Percentiles rank a stretch among this genome's conserved stretches.
Conservation (phyloP, 495 filamentous ascomycete genomes). For the Aspergillus hancockii region DNA sequence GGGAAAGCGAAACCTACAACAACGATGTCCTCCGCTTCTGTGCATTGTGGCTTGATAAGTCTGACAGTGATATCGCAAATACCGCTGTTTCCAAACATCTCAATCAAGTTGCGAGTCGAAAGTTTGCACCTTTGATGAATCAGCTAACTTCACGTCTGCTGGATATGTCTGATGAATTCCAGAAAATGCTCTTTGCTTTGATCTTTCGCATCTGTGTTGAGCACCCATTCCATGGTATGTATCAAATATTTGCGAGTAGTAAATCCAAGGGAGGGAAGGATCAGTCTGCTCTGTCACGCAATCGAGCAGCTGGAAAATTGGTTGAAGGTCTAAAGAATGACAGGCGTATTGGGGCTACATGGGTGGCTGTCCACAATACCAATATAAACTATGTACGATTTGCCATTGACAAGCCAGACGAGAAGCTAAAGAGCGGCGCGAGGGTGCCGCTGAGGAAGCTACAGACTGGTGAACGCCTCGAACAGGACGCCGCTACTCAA, state of each 20-base stretch:
- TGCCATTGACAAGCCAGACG: slow-evolving; percentile 61
- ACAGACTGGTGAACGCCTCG: slow-evolving; percentile 54
- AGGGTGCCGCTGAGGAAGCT: slow-evolving; percentile 63
- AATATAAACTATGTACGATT: slow-evolving; percentile 74
- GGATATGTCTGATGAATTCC: slow-evolving; percentile 67
- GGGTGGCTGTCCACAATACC: slow-evolving; percentile 68
- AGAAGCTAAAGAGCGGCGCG: slow-evolving; percentile 66
- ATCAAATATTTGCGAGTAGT: slow-evolving; percentile 84
- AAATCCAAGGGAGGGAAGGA: slow-evolving; percentile 69
- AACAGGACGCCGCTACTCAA: slow-evolving; percentile 54
- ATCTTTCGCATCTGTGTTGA: slow-evolving; percentile 82
- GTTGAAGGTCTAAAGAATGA: slow-evolving; percentile 57
- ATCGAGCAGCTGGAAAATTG: slow-evolving; percentile 68
- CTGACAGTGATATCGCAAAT: slow-evolving; percentile 70
- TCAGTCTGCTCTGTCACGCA: slow-evolving; percentile 67
- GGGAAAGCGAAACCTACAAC: slow-evolving; percentile 82
- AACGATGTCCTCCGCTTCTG: slow-evolving; percentile 93
- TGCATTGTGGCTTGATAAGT: slow-evolving; percentile 88
- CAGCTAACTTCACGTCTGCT: slow-evolving; percentile 90
- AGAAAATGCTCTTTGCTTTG: slow-evolving; percentile 67
- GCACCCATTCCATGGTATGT: slow-evolving; percentile 95
- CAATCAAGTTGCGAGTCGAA: slow-evolving; percentile 74
- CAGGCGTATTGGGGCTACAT: slow-evolving; percentile 48
- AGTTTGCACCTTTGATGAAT: slow-evolving; percentile 93
- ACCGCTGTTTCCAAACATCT: slow-evolving; percentile 71